These are phyloP conservation scores for Lactarius vividus DNA, from an alignment of 768 basidiomycete species.

Conservation along the genomic window DNA sequence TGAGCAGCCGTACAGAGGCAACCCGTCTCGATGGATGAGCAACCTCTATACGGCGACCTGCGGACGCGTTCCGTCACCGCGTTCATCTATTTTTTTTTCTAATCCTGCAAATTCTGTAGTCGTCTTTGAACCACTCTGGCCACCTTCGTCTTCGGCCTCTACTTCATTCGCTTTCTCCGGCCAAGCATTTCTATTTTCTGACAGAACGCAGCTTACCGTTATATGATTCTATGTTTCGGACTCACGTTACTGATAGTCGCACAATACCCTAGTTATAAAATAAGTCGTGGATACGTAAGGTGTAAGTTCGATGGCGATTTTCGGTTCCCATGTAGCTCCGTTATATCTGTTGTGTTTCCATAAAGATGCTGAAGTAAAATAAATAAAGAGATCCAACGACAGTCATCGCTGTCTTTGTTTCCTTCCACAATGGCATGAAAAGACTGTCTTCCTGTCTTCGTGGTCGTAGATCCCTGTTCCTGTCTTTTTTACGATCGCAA, in stretches of 20 bases:
- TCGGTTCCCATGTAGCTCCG: neutral
- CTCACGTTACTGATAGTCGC: neutral
- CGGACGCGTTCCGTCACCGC: neutral
- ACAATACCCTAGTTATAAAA: slow-evolving; percentile 1
- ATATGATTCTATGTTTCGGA: slow-evolving; percentile 1
- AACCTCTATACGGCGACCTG: neutral
- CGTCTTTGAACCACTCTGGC: neutral
- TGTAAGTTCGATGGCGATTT: neutral
- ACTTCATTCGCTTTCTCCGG: neutral
- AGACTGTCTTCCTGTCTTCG: too few relatives aligned
- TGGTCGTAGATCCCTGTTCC: too few relatives aligned
- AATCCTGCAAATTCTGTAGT: neutral
- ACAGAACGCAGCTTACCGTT: neutral
- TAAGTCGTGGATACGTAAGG: neutral
- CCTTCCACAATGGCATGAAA: too few relatives aligned
- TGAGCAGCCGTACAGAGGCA: slow-evolving; percentile 12
- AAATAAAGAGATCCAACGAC: neutral
- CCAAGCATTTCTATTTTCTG: neutral
- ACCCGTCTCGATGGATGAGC: neutral
- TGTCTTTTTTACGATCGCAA: too few relatives aligned
- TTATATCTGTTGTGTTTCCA: neutral
- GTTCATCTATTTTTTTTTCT: too few relatives aligned
- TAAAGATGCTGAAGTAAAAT: neutral
- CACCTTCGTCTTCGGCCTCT: slow-evolving; percentile 8
- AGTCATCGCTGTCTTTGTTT: too few relatives aligned